Conservation (phyloP, 257 asterid species). For the Solanum habrochaites region DNA sequence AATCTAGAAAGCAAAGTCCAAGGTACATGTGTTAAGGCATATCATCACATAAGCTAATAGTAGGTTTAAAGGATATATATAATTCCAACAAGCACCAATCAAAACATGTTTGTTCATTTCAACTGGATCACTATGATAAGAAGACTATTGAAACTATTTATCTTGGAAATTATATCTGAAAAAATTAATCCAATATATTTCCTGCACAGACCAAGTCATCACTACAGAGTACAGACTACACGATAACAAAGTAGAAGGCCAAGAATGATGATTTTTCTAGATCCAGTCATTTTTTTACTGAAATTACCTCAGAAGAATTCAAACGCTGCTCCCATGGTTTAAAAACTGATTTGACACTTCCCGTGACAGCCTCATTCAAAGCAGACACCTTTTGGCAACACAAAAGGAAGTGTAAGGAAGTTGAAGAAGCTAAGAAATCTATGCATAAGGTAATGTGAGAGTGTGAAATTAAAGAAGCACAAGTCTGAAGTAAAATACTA, state of each 20-base stretch:
- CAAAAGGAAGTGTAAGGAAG: background rate
- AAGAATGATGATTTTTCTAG: background rate
- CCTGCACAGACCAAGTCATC: background rate
- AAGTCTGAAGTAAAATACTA: background rate
- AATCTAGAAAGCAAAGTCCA: background rate
- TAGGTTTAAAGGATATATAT: background rate
- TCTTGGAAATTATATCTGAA: background rate
- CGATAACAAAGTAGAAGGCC: background rate
- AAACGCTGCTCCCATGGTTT: constrained; percentile 94
- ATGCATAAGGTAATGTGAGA: background rate
- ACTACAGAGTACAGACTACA: background rate
- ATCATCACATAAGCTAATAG: background rate
- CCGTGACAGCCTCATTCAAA: constrained; percentile 76
- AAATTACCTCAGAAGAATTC: constrained; percentile 60
- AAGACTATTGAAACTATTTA: background rate
- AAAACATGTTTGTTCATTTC: background rate
- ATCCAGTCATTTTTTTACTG: background rate
- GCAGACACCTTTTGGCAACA: constrained; percentile 62
- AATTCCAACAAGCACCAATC: background rate
- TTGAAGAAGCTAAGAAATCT: background rate
- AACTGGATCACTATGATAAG: background rate
- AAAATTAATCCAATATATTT: background rate
- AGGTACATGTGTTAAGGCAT: background rate
- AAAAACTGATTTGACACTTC: constrained; percentile 84
- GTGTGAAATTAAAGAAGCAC: background rate